These are phyloP conservation scores for Suillus bovinus DNA, from an alignment of 768 basidiomycete species.

Conservation along the genomic window DNA sequence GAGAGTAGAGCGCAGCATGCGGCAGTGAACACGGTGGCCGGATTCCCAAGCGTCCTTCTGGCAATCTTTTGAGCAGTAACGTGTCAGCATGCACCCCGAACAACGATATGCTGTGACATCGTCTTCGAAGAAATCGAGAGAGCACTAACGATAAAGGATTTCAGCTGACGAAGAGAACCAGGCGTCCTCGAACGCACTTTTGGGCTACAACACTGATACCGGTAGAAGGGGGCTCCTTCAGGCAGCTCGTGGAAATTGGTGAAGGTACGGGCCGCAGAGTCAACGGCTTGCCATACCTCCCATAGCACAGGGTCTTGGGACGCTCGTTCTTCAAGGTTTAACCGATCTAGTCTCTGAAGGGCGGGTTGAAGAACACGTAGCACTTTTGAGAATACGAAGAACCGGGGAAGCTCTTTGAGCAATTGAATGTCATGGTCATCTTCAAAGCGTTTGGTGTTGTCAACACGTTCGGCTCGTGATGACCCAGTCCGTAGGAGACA, in stretches of 20 bases:
- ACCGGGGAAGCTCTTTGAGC: slow-evolving; percentile 7
- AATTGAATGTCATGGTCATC: slow-evolving; percentile 9
- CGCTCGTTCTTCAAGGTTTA: neutral
- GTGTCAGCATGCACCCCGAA: slow-evolving; percentile 4
- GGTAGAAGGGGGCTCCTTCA: slow-evolving; percentile 6
- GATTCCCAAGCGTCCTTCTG: slow-evolving; percentile 6
- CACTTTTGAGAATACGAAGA: slow-evolving; percentile 6
- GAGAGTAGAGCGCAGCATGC: neutral
- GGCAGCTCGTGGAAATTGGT: slow-evolving; percentile 7
- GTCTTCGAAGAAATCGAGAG: slow-evolving; percentile 1
- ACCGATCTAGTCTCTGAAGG: slow-evolving; percentile 4
- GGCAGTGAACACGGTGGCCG: slow-evolving; percentile 2
- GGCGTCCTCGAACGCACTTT: neutral
- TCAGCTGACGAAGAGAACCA: neutral
- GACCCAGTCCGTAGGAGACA: slow-evolving; percentile 7
- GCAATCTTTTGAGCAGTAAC: slow-evolving; percentile 3
- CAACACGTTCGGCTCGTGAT: neutral
- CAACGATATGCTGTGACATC: slow-evolving; percentile 4
- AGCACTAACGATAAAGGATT: neutral
- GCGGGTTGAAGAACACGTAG: slow-evolving; percentile 3
- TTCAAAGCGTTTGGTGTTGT: slow-evolving; percentile 6
- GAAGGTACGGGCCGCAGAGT: slow-evolving; percentile 1
- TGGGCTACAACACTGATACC: neutral
- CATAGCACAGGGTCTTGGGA: slow-evolving; percentile 1
- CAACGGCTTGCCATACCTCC: slow-evolving; percentile 3